Evolutionary conservation across 495 filamentous ascomycete genomes (phyloP), one percentile per base, ranked within the genome.

Genomic region (Aspergillus mulundensis): DNA sequence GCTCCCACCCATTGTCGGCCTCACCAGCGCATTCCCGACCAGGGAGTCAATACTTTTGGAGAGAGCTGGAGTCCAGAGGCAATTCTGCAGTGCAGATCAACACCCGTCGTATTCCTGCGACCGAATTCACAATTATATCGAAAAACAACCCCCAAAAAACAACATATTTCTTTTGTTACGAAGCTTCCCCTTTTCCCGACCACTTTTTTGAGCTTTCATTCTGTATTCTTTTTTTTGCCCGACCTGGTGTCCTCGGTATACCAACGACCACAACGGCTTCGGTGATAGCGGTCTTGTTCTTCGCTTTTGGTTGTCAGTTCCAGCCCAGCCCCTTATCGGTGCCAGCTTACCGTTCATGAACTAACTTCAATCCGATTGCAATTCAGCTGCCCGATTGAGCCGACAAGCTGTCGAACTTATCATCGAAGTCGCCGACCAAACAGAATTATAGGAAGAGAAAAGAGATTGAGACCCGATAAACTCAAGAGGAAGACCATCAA

Each of bases 41-140:
- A 48, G 61, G 50, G 43, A 57, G 58, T 32, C 20, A 34, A 55
- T 48, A 53, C 38, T 50, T 28, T 44, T 40, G 43, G 51, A 47
- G 30, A 52, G 58, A 55, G 47, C 32, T 25, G 40, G 58, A 53
- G 51, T 45, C 48, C 30, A 34, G 21, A 58, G 54, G 54, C 56
- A 59, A 59, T 60, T 61, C 62, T 65, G 62, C 62, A 62, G 62
- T 53, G 62, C 62, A 65, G 62, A 61, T 61, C 56, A 43, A 41
- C 53, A 34, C 18, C 24, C 21, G 36, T 49, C 40, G 11, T 57
- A 43, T 61, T 54, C 18, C 54, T 51, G 50, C 53, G 34, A 25
- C 42, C 46, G 53, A 54, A 16, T 49, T 45, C 21, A 32, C 53
- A 45, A 49, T 20, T 10, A 47, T 11, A 50, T 54, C 19, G 24